Evolutionary conservation across 176 grass and related monocot genomes (phyloP).

Genomic region (Oryza punctata): DNA sequence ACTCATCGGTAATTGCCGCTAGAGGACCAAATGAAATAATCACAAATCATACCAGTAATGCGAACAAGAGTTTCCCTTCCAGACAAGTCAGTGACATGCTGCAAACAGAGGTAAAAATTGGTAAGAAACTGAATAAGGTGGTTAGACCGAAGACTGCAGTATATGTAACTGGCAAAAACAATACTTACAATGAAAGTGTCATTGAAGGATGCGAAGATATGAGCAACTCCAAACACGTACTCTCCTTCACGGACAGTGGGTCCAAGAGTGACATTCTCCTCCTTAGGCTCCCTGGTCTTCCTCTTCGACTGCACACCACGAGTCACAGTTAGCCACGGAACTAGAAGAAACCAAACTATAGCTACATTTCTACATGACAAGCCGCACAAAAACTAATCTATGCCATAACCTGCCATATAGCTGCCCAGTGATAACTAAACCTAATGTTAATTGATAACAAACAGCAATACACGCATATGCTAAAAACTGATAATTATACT

Average conservation of each 20-base stretch:
- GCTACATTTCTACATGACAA: neutral
- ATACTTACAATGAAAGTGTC: slow-evolving; percentile 57
- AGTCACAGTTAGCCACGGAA: neutral
- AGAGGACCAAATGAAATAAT: neutral
- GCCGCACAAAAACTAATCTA: neutral
- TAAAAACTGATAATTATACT: neutral
- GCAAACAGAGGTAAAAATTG: neutral
- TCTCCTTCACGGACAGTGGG: slow-evolving; percentile 56
- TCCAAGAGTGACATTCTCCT: slow-evolving; percentile 58
- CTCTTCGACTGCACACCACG: slow-evolving; percentile 40
- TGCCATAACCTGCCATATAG: neutral
- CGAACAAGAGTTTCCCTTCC: slow-evolving; percentile 67
- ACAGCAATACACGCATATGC: neutral
- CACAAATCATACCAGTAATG: slow-evolving; percentile 46
- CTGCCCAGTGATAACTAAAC: neutral
- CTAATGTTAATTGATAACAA: neutral
- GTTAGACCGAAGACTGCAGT: neutral
- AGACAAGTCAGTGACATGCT: slow-evolving; percentile 71
- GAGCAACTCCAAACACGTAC: slow-evolving; percentile 55
- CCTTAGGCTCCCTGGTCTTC: slow-evolving; percentile 58
- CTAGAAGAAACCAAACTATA: neutral
- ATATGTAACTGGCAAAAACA: neutral
- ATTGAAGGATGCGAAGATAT: slow-evolving; percentile 64
- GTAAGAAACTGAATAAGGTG: slow-evolving; percentile 11
- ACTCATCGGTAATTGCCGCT: neutral